Evolutionary conservation across 148 eudicot genomes (phyloP).

Genomic region (Rhododendron molle): DNA sequence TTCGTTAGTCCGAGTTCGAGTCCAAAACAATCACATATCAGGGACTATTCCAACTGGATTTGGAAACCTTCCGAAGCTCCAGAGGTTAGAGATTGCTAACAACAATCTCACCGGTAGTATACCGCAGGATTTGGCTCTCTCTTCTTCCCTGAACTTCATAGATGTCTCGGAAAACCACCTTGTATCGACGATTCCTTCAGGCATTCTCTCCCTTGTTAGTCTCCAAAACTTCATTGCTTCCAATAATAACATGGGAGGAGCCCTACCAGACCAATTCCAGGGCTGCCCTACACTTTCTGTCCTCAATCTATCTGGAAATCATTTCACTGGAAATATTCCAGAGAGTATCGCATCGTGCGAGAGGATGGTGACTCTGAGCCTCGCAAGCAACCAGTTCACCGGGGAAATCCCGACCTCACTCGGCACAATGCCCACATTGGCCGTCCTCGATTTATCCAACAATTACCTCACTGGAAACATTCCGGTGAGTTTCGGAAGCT

Average conservation of each 20-base stretch:
- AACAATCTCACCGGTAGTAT: constrained; percentile 70
- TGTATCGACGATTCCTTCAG: constrained; percentile 60
- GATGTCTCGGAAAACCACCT: constrained; percentile 71
- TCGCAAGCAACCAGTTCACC: constrained; percentile 48
- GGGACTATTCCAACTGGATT: constrained; percentile 70
- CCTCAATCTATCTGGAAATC: constrained; percentile 81
- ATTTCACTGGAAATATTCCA: constrained; percentile 68
- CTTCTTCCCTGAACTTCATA: constrained; percentile 64
- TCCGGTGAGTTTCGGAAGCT: constrained; percentile 66
- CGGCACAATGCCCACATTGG: constrained; percentile 61
- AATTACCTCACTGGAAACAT: constrained; percentile 65
- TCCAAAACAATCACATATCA: constrained; percentile 65
- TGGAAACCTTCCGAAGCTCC: constrained; percentile 64
- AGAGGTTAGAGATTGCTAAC: constrained; percentile 67
- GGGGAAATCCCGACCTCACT: constrained; percentile 64
- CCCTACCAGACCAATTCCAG: constrained; percentile 73
- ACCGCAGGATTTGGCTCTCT: constrained; percentile 64
- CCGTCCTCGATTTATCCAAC: constrained; percentile 76
- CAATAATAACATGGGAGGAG: constrained; percentile 49
- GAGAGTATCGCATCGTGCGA: constrained; percentile 70
- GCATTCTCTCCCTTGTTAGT: constrained; percentile 55
- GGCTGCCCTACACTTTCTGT: constrained; percentile 75
- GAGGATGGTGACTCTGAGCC: constrained; percentile 57
- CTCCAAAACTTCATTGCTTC: constrained; percentile 69
- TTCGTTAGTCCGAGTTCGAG: constrained; percentile 69